Evolutionary conservation across 176 grass and related monocot genomes (phyloP).

Genomic region (Poa pratensis): DNA sequence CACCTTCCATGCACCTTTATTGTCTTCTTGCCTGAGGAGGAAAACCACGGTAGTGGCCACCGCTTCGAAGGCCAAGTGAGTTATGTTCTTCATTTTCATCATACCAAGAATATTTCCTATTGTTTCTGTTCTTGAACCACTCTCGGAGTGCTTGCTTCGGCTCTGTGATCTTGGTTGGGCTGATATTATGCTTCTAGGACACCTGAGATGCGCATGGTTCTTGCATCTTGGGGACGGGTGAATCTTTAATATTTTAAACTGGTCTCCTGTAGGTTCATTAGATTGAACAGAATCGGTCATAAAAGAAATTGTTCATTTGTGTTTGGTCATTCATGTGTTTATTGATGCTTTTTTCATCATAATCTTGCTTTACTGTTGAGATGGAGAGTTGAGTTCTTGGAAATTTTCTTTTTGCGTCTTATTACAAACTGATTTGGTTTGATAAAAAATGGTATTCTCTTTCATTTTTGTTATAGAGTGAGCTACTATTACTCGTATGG

Average conservation of each 20-base stretch:
- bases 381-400: not conserved
- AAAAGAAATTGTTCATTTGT: not conserved
- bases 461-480: not conserved
- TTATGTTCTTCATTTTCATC: not conserved
- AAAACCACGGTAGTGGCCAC: slow-evolving; percentile 40
- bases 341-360: not conserved
- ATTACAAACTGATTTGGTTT: slow-evolving; percentile 10
- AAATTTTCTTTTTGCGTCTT: not conserved
- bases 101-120: not conserved
- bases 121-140: slow-evolving; percentile 4
- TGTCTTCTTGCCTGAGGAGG: not conserved
- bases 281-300: not conserved
- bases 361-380: not conserved
- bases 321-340: not conserved
- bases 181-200: not conserved
- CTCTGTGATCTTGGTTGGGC: not conserved
- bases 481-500: not conserved
- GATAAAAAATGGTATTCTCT: not conserved
- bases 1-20: not conserved
- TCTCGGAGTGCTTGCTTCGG: not conserved
- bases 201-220: not conserved
- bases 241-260: not conserved
- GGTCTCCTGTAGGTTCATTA: not conserved
- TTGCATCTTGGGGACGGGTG: not conserved
- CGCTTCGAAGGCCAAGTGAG: slow-evolving; percentile 49